Evolutionary conservation across 306 rosid genomes (phyloP).

Genomic region (Pterocarpus macrocarpus): DNA sequence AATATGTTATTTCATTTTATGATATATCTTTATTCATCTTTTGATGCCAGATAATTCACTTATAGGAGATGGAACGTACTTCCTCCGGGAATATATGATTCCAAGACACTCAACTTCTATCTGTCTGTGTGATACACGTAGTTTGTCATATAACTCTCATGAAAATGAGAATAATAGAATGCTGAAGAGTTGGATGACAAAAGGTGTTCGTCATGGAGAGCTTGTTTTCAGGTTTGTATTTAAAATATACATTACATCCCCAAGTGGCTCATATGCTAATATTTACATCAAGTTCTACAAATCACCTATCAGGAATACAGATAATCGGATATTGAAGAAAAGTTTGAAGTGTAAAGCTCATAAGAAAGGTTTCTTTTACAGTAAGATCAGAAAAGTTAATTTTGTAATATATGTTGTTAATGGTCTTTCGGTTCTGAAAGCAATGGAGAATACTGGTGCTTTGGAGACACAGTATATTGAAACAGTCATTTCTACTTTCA

Average conservation of each 20-base stretch:
- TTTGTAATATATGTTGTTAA: conserved; percentile 75
- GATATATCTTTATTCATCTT: conserved; percentile 42
- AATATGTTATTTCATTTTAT: conserved; percentile 22
- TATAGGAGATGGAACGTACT: conserved; percentile 78
- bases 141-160: conserved; percentile 62
- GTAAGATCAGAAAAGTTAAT: conserved; percentile 68
- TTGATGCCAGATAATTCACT: conserved; percentile 68
- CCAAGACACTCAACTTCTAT: conserved; percentile 72
- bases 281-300: conserved; percentile 46
- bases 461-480: conserved; percentile 48
- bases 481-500: conserved; percentile 70
- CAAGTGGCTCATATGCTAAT: conserved; percentile 20
- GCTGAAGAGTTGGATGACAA: conserved; percentile 76
- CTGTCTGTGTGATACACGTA: conserved; percentile 84
- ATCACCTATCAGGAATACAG: conserved; percentile 66
- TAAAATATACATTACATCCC: conserved; percentile 33
- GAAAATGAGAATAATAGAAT: conserved; percentile 59
- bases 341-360: conserved; percentile 61
- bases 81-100: conserved; percentile 87
- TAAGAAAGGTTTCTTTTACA: conserved; percentile 47
- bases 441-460: conserved; percentile 57
- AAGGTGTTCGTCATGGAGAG: conserved; percentile 81
- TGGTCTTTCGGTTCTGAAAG: conserved; percentile 71
- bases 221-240: conserved; percentile 73
- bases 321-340: conserved; percentile 57